Evolutionary conservation across 495 filamentous ascomycete genomes (phyloP), one percentile per base, ranked within the genome.

Genomic region (Trichocladium uniseriatum): DNA sequence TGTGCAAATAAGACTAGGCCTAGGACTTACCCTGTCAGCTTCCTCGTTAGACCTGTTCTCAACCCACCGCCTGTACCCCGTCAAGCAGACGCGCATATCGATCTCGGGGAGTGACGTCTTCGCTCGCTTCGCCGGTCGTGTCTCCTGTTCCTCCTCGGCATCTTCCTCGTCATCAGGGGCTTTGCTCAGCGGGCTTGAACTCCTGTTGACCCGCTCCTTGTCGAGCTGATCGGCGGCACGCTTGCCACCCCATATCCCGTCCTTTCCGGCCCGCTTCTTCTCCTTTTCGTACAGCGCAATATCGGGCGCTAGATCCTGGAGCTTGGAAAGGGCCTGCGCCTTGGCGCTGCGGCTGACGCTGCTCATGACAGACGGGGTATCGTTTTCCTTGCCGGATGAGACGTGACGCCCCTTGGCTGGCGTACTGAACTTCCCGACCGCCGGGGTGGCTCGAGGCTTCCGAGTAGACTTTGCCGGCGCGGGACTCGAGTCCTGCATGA

Each of bases 271-370:
- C 45, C 76, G 79, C 70, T 92, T 95, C 71, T 73, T 88, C 65
- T 99, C 92, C 59, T 94, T 96, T 62, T 99, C 84, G 60, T 89
- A 96, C 43, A 90, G 69, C 7, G 82, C 83, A 54, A 96, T 86
- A 64, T 96, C 92, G 0, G 80, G 76, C 9, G 87, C 89, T 20
- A 86, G 66, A 19, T 80, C 76, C 43, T 92, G 87, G 3, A 97
- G 68, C 44, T 76, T 81, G 4, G 82, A 81, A 3, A 82, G 68
- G 28, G 94, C 92, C 51, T 81, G 80, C 3, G 85, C 82, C 59
- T 96, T 96, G 7, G 92, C 90, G 58, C 84, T 87, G 24, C 92
- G 82, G 62, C 86, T 90, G 37, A 81, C 80, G 4, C 79, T 86
- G 13, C 81, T 79, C 1, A 62, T 50, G 18, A 68, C 55, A 1